These are phyloP conservation scores for Mycena kentingensis DNA, from an alignment of 768 basidiomycete genomes.

Conservation along the genomic window DNA sequence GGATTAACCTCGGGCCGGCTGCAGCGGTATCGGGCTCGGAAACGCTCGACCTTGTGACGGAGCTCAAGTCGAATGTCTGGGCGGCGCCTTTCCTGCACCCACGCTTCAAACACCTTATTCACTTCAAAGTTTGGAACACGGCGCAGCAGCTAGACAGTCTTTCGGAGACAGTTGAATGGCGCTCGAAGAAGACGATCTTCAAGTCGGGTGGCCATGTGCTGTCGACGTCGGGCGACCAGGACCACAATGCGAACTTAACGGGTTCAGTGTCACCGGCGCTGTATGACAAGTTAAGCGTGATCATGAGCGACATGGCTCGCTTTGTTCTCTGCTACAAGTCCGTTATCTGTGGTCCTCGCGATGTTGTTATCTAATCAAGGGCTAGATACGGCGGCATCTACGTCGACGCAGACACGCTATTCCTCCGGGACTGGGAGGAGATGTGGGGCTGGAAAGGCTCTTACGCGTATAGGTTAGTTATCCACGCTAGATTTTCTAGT, in stretches of 20 bases:
- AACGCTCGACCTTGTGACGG: conserved; percentile 75
- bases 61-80: conserved; percentile 87
- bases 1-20: conserved; percentile 97
- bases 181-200: conserved; percentile 74
- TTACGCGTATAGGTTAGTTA: conserved; percentile 91
- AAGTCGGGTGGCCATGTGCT: conserved; percentile 76
- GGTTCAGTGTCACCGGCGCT: conserved; percentile 83
- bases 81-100: conserved; percentile 92
- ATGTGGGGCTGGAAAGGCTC: conserved; percentile 96
- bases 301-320: conserved; percentile 94
- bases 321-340: conserved; percentile 84
- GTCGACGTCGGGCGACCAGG: conserved; percentile 32
- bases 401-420: conserved; percentile 94
- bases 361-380: not conserved
- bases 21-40: conserved; percentile 84
- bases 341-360: not conserved
- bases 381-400: conserved; percentile 91
- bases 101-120: conserved; percentile 87
- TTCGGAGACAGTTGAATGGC: conserved; percentile 90
- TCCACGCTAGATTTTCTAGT: conserved; percentile 44
- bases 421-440: conserved; percentile 98
- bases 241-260: conserved; percentile 65
- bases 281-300: conserved; percentile 90
- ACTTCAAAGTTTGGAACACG: conserved; percentile 98
- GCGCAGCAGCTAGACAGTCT: conserved; percentile 93